These are phyloP conservation scores for Aristolochia fimbriata DNA, from an alignment of 164 flowering plant genomes.

Conservation along the genomic window DNA sequence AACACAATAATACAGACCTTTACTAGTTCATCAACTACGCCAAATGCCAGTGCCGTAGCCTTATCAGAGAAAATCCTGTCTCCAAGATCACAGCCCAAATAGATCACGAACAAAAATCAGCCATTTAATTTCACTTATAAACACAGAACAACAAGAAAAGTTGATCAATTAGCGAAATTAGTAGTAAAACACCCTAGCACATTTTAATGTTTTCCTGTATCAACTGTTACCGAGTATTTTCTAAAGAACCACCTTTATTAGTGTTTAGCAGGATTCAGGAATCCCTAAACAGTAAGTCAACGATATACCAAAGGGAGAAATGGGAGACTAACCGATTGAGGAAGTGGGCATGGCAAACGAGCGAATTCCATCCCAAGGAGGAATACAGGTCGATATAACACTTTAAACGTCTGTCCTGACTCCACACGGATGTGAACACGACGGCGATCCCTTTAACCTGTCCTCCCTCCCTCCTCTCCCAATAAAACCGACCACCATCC, in stretches of 20 bases:
- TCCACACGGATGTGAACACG: constrained; percentile 91
- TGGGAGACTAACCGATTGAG: constrained; percentile 48
- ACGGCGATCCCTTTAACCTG: constrained; percentile 64
- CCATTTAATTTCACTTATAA: too few species aligned
- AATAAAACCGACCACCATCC: constrained; percentile 65
- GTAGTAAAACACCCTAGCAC: too few species aligned
- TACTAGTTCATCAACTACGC: constrained; percentile 53
- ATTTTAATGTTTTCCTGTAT: too few species aligned
- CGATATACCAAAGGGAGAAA: too few species aligned
- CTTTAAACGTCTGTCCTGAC: constrained; percentile 63
- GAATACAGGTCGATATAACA: constrained; percentile 60
- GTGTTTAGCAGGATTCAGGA: too few species aligned
- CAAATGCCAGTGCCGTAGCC: constrained; percentile 56
- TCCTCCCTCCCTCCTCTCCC: constrained; percentile 57
- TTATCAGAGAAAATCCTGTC: constrained; percentile 81
- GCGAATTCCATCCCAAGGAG: constrained; percentile 82
- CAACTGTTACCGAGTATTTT: too few species aligned
- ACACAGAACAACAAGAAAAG: too few species aligned
- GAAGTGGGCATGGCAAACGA: constrained; percentile 78
- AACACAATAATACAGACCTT: constrained; percentile 29
- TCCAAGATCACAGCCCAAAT: neutral
- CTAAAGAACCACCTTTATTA: too few species aligned
- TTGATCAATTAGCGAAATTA: too few species aligned
- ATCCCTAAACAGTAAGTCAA: neutral
- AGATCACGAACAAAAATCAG: neutral